Base-by-base conservation (phyloP, 2,329 filamentous ascomycete genomes). In the Fusarium sp. region DNA sequence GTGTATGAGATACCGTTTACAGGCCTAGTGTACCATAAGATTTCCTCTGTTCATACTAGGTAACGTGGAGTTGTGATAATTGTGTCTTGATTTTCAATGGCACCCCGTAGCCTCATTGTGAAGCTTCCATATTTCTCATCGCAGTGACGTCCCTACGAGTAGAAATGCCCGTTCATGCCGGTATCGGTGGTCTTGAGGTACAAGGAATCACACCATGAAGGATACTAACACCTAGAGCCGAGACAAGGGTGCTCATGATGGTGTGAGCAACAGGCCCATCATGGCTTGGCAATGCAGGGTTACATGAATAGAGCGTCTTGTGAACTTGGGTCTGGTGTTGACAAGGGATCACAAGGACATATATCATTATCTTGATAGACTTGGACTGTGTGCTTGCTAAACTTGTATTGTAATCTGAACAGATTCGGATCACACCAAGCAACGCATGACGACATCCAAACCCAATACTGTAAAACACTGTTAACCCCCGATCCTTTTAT, bases 21-120 rank as follows among this genome's bases (percentile, higher is more conserved):
- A 80, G 78, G 79, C 80, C 80, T 83, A 83, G 81, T 85, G 83
- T 85, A 85, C 79, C 83, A 85, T 85, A 85, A 83, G 83, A 75
- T 77, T 79, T 77, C 76, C 76, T 77, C 77, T 79, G 77, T 80
- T 80, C 74, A 78, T 76, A 76, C 74, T 75, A 77, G 73, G 74
- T 75, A 74, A 70, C 62, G 61, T 55, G 74, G 72, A 76, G 70
- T 74, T 77, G 74, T 77, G 75, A 76, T 71, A 68, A 71, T 71
- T 71, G 60, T 72, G 68, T 40, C 63, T 40, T 70, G 66, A 64
- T 42, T 61, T 56, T 66, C 60, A 34, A 46, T 59, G 23, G 29
- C 49, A 31, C 34, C 36, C 34, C 20, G 42, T 42, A 40, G 23
- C 40, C 49, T 49, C 44, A 33, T 29, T 42, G 40, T 63, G 56